phyloP scores from a whole-genome alignment of 306 rosid species.

The Cajanus cajan region DNA sequence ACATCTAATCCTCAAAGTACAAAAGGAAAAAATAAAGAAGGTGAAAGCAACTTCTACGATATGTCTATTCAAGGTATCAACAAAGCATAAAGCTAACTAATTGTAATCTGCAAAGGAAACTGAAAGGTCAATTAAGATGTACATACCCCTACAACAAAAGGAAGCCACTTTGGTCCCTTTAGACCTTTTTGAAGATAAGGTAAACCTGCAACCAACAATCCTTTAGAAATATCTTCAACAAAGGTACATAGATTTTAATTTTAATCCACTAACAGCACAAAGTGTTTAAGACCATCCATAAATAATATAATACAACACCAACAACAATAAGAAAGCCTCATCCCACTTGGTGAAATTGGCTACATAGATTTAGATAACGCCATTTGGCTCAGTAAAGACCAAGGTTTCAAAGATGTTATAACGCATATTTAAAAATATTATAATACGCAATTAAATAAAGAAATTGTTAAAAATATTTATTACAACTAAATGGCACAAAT shows the following conservation, averaged over 20 bases:
- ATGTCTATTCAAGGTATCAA: conserved; percentile 2
- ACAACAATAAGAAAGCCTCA: neutral
- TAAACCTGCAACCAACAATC: conserved; percentile 58
- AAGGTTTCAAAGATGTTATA: neutral
- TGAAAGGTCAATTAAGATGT: conserved; percentile 18
- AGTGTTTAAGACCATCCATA: neutral
- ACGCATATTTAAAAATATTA: neutral
- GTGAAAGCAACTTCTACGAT: conserved; percentile 22
- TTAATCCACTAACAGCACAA: neutral
- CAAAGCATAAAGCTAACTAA: neutral
- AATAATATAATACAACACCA: neutral
- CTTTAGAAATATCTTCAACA: conserved; percentile 32
- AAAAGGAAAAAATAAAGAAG: conserved; percentile 5
- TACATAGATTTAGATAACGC: neutral
- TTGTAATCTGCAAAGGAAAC: neutral
- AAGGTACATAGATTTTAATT: neutral
- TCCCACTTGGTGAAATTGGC: neutral
- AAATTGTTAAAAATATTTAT: neutral
- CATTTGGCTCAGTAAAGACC: neutral
- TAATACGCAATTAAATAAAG: neutral
- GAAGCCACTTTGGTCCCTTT: conserved; percentile 98
- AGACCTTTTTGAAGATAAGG: conserved; percentile 76
- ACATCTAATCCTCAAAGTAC: neutral
- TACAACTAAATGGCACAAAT: neutral
- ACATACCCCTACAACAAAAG: conserved; percentile 86